phyloP scores from a whole-genome alignment of 2,329 filamentous ascomycete genomes.

The Plenodomus lindquistii region DNA sequence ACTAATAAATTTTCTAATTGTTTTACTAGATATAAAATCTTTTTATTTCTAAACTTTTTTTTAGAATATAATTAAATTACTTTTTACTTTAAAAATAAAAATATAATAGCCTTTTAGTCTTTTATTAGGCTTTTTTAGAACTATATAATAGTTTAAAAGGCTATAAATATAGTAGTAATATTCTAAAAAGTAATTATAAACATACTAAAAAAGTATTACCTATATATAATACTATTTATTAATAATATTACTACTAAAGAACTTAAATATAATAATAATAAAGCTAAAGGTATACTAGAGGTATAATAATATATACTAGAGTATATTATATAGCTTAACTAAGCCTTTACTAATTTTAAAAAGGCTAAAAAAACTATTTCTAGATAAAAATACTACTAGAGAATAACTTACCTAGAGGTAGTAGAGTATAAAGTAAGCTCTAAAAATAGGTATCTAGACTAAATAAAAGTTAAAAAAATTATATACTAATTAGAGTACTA shows the following conservation, averaged over 20 bases:
- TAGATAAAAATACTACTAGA: background rate
- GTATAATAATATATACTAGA: background rate
- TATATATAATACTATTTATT: background rate
- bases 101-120: no score
- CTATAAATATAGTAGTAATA: constrained; percentile 1
- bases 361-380: background rate
- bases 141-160: constrained; percentile 1
- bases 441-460: background rate
- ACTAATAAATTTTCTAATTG: background rate
- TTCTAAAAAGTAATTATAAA: constrained; percentile 6
- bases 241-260: constrained; percentile 1
- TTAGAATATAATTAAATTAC: no score
- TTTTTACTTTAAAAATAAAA: no score
- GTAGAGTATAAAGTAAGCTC: no score
- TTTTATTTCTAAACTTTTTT: no score
- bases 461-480: constrained; percentile 2
- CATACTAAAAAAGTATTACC: constrained; percentile 4
- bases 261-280: constrained; percentile 1
- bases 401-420: constrained; percentile 1
- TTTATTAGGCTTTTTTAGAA: no score
- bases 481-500: background rate
- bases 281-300: background rate
- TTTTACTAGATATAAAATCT: background rate
- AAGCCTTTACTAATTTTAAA: constrained; percentile 1
- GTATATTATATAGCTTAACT: no score